phyloP scores from a whole-genome alignment of 352 stramenopile genomes.

The Phytophthora sansomeana region DNA sequence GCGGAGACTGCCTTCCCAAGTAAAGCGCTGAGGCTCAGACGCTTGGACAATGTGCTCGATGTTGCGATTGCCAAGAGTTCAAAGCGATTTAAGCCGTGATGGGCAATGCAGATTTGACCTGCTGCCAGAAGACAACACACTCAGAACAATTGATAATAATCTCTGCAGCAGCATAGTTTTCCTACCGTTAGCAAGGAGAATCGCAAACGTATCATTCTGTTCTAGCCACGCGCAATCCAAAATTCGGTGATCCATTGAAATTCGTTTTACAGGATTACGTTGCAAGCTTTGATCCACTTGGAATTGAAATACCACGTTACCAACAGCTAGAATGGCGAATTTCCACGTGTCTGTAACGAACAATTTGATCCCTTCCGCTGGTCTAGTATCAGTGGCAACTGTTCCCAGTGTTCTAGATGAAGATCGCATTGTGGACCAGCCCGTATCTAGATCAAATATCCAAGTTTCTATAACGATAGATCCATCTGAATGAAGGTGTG shows the following conservation, averaged over 20 bases:
- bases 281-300: conserved; percentile 20
- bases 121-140: background rate
- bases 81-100: conserved; percentile 1
- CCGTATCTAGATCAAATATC: conserved; percentile 32
- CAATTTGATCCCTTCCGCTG: conserved; percentile 10
- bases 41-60: conserved; percentile 25
- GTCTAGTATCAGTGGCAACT: background rate
- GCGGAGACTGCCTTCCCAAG: conserved; percentile 22
- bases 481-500: background rate
- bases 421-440: conserved; percentile 20
- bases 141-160: background rate
- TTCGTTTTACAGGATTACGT: conserved; percentile 7
- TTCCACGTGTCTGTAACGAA: conserved; percentile 27
- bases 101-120: conserved; percentile 41
- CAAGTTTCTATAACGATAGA: conserved; percentile 27
- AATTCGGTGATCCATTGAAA: conserved; percentile 22
- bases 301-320: conserved; percentile 15
- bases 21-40: conserved; percentile 31
- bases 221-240: conserved; percentile 28
- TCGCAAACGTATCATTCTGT: conserved; percentile 23
- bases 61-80: conserved; percentile 27
- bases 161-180: background rate
- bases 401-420: conserved; percentile 9
- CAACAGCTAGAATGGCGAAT: conserved; percentile 7
- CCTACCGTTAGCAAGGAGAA: conserved; percentile 45